These are phyloP conservation scores for Discostella stelligeroides DNA, from an alignment of 108 stramenopile genomes.

Conservation along the genomic window DNA sequence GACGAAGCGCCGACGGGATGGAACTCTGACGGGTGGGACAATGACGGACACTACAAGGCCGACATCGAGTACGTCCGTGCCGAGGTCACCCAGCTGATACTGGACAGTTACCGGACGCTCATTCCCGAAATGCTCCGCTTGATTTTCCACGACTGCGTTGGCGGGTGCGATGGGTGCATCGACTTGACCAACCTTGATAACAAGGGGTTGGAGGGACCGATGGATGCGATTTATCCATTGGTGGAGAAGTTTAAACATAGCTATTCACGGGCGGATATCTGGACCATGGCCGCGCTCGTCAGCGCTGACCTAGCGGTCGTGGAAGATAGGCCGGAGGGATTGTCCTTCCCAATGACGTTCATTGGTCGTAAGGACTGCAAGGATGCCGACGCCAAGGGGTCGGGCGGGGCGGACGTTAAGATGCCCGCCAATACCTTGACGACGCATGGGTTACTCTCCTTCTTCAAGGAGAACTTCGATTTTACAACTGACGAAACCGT, in stretches of 20 bases:
- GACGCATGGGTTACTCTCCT: slow-evolving; percentile 36
- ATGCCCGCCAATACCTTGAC: slow-evolving; percentile 19
- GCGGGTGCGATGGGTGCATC: slow-evolving; percentile 63
- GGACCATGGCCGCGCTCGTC: slow-evolving; percentile 54
- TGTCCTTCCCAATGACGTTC: slow-evolving; percentile 38
- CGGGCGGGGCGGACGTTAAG: slow-evolving; percentile 33
- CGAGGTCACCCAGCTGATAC: slow-evolving; percentile 4
- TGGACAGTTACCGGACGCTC: slow-evolving; percentile 7
- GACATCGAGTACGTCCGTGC: slow-evolving; percentile 17
- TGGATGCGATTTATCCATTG: slow-evolving; percentile 44
- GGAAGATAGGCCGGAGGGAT: slow-evolving; percentile 20
- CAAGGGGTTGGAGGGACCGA: slow-evolving; percentile 45
- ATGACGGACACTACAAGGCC: slow-evolving; percentile 25
- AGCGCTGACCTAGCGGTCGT: slow-evolving; percentile 47
- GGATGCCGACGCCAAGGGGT: slow-evolving; percentile 27
- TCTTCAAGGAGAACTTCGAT: slow-evolving; percentile 53
- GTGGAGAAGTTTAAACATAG: slow-evolving; percentile 30
- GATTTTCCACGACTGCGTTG: slow-evolving; percentile 67
- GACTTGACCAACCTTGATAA: slow-evolving; percentile 54
- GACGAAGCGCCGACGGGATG: too few species aligned
- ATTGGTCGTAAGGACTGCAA: slow-evolving; percentile 33
- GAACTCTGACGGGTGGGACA: too few species aligned
- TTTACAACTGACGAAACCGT: slow-evolving; percentile 49
- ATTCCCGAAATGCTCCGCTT: slow-evolving; percentile 52
- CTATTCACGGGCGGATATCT: slow-evolving; percentile 60